Conservation (phyloP, 331 rosid species). For the Telfairia occidentalis region DNA sequence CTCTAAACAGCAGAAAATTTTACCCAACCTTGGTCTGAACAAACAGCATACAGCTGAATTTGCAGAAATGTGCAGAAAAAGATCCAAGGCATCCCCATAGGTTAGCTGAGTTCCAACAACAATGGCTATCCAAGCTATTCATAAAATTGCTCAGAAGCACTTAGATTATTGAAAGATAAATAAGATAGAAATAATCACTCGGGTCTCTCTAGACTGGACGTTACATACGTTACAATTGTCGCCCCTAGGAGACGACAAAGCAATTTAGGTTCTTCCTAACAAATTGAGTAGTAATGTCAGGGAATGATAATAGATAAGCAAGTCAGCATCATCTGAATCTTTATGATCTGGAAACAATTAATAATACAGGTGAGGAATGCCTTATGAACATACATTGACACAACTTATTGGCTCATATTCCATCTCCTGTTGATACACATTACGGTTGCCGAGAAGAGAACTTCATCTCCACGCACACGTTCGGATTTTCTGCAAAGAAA, state of each 20-base stretch:
- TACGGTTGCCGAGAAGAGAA: not conserved
- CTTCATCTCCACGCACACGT: not conserved
- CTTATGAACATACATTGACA: slow-evolving; percentile 4
- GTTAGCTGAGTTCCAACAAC: not conserved
- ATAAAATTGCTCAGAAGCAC: slow-evolving; percentile 5
- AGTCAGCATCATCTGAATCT: not conserved
- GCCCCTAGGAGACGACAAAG: not conserved
- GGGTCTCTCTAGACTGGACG: not conserved
- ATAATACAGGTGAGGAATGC: not conserved
- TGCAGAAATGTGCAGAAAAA: not conserved
- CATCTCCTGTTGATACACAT: not conserved
- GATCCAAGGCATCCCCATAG: not conserved
- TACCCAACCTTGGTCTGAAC: not conserved
- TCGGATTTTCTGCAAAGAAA: not conserved
- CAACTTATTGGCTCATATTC: not conserved
- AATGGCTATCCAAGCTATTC: slow-evolving; percentile 11
- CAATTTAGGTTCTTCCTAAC: not conserved
- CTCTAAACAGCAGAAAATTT: not conserved
- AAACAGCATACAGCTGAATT: not conserved
- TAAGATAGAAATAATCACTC: not conserved
- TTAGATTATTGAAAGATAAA: not conserved
- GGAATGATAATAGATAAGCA: slow-evolving; percentile 1
- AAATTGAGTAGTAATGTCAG: not conserved
- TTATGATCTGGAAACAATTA: not conserved
- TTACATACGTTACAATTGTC: not conserved